Percentiles rank a stretch among this genome's conserved stretches.
Evolutionary conservation across 768 basidiomycete genomes (phyloP).

Genomic region (Russula brevipes): DNA sequence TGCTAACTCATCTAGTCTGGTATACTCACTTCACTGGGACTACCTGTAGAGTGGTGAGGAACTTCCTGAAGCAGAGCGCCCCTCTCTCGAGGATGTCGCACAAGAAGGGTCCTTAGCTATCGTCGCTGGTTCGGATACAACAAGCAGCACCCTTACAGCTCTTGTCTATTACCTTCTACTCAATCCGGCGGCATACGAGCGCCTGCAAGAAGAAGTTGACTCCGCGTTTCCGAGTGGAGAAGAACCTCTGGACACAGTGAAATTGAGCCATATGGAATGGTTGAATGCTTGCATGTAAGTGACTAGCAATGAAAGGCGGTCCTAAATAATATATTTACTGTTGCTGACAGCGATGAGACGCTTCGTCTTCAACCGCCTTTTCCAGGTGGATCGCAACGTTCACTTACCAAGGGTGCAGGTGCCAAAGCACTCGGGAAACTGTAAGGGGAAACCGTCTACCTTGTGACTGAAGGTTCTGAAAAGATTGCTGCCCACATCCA

Average conservation of each 20-base stretch:
- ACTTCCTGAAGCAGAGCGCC: conserved; percentile 7
- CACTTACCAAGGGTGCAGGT: conserved; percentile 34
- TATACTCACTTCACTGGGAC: background rate
- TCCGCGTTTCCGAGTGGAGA: conserved; percentile 14
- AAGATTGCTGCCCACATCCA: background rate
- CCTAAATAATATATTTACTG: too few relatives aligned
- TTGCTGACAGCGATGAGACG: conserved; percentile 41
- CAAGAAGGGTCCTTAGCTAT: conserved; percentile 38
- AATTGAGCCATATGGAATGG: conserved; percentile 17
- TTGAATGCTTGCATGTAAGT: conserved; percentile 23
- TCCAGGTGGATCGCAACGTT: conserved; percentile 44
- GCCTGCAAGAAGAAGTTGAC: conserved; percentile 18
- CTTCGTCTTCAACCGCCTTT: conserved; percentile 48
- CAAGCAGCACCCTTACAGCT: conserved; percentile 33
- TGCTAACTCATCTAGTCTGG: background rate
- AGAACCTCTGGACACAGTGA: conserved; percentile 18
- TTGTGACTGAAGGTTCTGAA: background rate
- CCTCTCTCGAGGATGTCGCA: conserved; percentile 22
- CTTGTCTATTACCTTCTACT: conserved; percentile 35
- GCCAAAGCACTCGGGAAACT: conserved; percentile 25
- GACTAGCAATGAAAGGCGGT: background rate
- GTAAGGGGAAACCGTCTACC: background rate
- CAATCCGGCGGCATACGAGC: conserved; percentile 29
- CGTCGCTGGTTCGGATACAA: conserved; percentile 43
- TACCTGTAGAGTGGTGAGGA: conserved; percentile 14